phyloP scores from a whole-genome alignment of 106 monocot genomes.

The Iris macrosiphon region DNA sequence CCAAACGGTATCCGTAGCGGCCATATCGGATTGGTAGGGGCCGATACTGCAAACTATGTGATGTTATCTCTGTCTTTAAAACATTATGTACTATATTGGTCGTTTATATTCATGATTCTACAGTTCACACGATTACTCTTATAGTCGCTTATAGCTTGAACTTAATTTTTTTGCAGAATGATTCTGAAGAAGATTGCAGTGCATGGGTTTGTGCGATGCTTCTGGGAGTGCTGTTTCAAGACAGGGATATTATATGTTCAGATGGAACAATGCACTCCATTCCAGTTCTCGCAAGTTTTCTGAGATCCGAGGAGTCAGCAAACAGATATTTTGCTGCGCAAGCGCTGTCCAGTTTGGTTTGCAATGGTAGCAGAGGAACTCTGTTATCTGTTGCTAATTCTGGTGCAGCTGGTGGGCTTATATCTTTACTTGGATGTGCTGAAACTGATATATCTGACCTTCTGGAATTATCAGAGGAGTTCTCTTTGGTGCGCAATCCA shows the following conservation, averaged over 20 bases:
- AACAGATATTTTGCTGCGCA: slow-evolving; percentile 95
- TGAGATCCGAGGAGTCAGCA: slow-evolving; percentile 80
- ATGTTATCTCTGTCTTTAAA: no score
- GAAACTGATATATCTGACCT: slow-evolving; percentile 83
- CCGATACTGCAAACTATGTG: no score
- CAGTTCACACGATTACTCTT: no score
- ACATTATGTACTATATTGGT: no score
- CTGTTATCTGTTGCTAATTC: slow-evolving; percentile 88
- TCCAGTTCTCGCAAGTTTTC: slow-evolving; percentile 69
- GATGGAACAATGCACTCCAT: slow-evolving; percentile 61
- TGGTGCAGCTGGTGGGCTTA: slow-evolving; percentile 66
- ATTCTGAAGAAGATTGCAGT: slow-evolving; percentile 66
- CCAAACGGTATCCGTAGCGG: no score
- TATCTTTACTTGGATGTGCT: slow-evolving; percentile 96
- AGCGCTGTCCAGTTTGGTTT: slow-evolving; percentile 74
- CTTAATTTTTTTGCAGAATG: slow-evolving; percentile 44
- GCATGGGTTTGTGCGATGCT: slow-evolving; percentile 88
- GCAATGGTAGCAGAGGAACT: slow-evolving; percentile 82
- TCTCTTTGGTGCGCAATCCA: slow-evolving; percentile 58
- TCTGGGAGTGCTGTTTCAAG: slow-evolving; percentile 73
- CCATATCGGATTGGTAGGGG: no score
- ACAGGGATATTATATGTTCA: slow-evolving; percentile 63
- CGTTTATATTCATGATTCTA: no score
- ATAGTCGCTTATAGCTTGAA: no score
- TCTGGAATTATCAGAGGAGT: slow-evolving; percentile 77